A percentile compares a stretch with the other conserved stretches of the same genome.
phyloP scores from a whole-genome alignment of 768 basidiomycete genomes.

The Tulasnella sp. region DNA sequence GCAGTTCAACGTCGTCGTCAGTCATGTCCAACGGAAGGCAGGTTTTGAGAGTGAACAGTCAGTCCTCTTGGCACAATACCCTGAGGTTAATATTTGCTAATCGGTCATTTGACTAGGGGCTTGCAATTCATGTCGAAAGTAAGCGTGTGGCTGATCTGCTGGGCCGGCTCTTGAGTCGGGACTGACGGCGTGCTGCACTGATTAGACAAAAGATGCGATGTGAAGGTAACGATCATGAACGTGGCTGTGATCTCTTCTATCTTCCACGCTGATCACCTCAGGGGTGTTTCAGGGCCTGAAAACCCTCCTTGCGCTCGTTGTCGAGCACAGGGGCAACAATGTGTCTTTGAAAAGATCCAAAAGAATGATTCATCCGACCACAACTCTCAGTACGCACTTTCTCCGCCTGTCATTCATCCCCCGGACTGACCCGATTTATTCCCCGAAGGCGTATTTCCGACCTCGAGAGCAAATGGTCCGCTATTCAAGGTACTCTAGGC shows the following conservation, averaged over 20 bases:
- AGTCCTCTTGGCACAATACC: neutral
- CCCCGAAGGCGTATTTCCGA: slow-evolving; percentile 14
- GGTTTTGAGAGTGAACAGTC: slow-evolving; percentile 14
- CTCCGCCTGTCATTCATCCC: neutral
- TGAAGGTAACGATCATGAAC: slow-evolving; percentile 4
- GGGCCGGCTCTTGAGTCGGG: neutral
- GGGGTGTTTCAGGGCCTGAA: slow-evolving; percentile 13
- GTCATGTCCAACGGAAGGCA: slow-evolving; percentile 2
- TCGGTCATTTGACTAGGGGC: neutral
- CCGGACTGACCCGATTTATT: neutral
- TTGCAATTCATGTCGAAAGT: slow-evolving; percentile 16
- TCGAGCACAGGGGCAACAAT: slow-evolving; percentile 15
- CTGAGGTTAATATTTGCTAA: neutral
- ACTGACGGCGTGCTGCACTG: neutral
- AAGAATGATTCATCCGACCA: slow-evolving; percentile 16
- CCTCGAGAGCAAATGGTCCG: slow-evolving; percentile 15
- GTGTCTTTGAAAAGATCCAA: slow-evolving; percentile 18
- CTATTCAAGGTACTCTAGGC: slow-evolving; percentile 16
- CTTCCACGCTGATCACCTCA: slow-evolving; percentile 1
- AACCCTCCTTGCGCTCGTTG: slow-evolving; percentile 19
- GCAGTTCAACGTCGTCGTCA: neutral
- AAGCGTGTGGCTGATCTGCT: neutral
- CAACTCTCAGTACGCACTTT: slow-evolving; percentile 15
- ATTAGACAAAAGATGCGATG: slow-evolving; percentile 16
- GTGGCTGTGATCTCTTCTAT: neutral